Evolutionary conservation across 257 asterid genomes (phyloP).

Genomic region (Penstemon newberryi): DNA sequence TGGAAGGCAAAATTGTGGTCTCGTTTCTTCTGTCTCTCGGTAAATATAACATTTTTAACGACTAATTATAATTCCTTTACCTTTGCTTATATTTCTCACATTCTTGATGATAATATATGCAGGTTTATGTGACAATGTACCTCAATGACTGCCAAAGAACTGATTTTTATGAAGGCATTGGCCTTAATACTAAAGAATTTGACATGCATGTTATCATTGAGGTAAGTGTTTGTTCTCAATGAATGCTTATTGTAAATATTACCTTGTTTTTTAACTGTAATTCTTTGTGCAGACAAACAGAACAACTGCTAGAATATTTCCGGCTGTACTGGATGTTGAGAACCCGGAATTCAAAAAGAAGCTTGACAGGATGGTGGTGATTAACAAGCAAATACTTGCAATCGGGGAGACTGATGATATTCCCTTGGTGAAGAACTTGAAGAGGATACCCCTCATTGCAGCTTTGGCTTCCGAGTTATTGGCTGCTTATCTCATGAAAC

Average conservation of each 20-base stretch:
- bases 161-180: constrained; percentile 91
- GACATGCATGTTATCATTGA: constrained; percentile 99
- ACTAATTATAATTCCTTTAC: constrained; percentile 33
- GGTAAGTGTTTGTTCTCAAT: constrained; percentile 40
- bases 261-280: not conserved
- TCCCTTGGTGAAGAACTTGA: constrained; percentile 80
- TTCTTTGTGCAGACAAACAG: constrained; percentile 69
- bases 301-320: constrained; percentile 91
- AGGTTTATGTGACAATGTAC: constrained; percentile 97
- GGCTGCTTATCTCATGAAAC: constrained; percentile 94
- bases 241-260: not conserved
- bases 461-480: constrained; percentile 81
- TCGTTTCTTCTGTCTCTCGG: constrained; percentile 98
- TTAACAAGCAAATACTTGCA: constrained; percentile 63
- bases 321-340: constrained; percentile 92
- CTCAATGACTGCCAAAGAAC: constrained; percentile 86
- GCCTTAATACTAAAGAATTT: constrained; percentile 85
- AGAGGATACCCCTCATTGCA: constrained; percentile 83
- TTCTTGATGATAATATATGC: constrained; percentile 27
- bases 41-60: constrained; percentile 23
- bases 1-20: constrained; percentile 99
- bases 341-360: constrained; percentile 96
- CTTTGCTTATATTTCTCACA: constrained; percentile 5
- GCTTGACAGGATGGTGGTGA: constrained; percentile 87
- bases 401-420: constrained; percentile 66